Base-by-base conservation (phyloP, 2,329 filamentous ascomycete genomes). In the Keithomyces neogunnii region DNA sequence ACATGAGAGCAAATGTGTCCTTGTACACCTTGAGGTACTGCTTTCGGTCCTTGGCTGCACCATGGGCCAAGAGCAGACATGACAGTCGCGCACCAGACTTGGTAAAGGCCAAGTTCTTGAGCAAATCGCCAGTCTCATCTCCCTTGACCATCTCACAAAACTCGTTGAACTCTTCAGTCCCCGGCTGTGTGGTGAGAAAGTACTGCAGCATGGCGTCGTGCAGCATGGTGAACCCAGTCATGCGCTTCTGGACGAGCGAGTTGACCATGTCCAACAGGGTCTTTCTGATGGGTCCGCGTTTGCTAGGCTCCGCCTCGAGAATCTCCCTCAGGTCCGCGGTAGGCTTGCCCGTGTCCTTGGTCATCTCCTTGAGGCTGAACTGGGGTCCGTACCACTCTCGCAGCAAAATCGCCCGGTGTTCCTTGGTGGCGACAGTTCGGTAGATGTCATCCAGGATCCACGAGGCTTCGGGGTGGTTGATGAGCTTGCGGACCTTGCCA, bases 401-500 rank as follows among this genome's bases (percentile, higher is more conserved):
- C 53, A 99, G 76, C 54, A 99, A 77, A 46, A 81, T 81, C 35
- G 86, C 85, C 71, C 92, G 96, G 66, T 99, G 93, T 60, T 88
- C 79, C 63, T 85, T 84, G 28, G 87, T 93, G 8, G 92, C 91
- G 52, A 92, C 85, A 46, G 86, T 86, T 55, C 93, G 84, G 73
- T 97, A 99, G 59, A 96, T 87, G 68, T 99, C 93, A 67, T 99
- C 95, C 42, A 99, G 75, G 60, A 99, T 97, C 91, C 93, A 99
- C 40, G 89, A 91, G 33, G 89, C 93, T 70, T 99, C 95, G 1
- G 92, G 82, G 69, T 99, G 93, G 68, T 96, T 93, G 67, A 97
- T 96, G 63, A 97, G 75, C 63, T 90, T 88, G 65, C 89, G 87
- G 56, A 97, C 88, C 67, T 92, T 85, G 53, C 93, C 91, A 68